phyloP scores from a whole-genome alignment of 1,284 basidiomycete species.

The Fomitopsis palustris region DNA sequence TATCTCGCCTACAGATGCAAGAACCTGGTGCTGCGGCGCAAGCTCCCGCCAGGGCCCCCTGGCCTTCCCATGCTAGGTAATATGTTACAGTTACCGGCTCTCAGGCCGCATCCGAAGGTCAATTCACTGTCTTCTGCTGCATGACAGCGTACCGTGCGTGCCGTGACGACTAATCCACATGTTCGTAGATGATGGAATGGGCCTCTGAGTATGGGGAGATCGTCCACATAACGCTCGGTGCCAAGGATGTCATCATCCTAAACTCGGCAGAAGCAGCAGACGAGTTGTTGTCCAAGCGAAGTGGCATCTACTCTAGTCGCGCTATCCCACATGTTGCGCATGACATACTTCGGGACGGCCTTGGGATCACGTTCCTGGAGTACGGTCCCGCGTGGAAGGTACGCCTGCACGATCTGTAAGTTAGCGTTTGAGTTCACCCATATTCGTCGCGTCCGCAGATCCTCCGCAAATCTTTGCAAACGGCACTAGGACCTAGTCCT shows the following conservation, averaged over 20 bases:
- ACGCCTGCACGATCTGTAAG: no score
- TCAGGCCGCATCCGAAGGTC: no score
- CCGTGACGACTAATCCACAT: no score
- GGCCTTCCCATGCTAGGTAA: no score
- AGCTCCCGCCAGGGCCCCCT: no score
- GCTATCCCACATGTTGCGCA: constrained; percentile 27
- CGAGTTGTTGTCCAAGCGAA: constrained; percentile 30
- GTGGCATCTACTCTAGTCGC: constrained; percentile 24
- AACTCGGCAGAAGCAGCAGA: constrained; percentile 30
- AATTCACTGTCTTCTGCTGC: no score
- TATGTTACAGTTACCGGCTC: no score
- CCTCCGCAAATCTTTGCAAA: constrained; percentile 20
- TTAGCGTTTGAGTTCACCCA: no score
- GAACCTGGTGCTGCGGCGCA: no score
- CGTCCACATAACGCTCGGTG: constrained; percentile 24
- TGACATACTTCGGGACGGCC: constrained; percentile 28
- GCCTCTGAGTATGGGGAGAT: constrained; percentile 27
- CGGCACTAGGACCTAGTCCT: constrained; percentile 21
- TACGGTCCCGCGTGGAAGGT: constrained; percentile 29
- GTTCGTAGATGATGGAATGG: constrained; percentile 26
- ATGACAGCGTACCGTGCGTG: no score
- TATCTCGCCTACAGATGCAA: no score
- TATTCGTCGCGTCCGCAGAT: no score
- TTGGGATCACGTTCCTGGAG: constrained; percentile 25
- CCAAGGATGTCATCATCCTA: constrained; percentile 29